phyloP scores from a whole-genome alignment of 257 asterid species.

The Rhazya stricta region DNA sequence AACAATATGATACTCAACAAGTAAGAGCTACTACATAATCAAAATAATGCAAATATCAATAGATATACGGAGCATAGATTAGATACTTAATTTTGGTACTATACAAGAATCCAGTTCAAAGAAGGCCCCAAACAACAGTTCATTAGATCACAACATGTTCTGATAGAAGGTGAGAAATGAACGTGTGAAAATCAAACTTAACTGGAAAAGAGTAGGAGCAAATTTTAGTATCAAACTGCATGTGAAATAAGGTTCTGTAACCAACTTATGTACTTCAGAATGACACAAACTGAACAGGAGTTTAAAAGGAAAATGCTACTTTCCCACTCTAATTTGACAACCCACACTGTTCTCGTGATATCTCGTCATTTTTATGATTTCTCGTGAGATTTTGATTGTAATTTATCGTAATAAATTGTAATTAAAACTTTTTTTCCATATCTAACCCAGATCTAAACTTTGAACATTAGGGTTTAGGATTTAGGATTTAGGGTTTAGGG shows the following conservation, averaged over 20 bases:
- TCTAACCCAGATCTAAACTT: too few species aligned
- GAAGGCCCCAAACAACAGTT: neutral
- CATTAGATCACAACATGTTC: neutral
- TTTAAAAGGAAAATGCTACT: too few species aligned
- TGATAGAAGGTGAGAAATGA: neutral
- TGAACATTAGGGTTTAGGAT: too few species aligned
- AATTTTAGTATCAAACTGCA: neutral
- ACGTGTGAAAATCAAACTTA: neutral
- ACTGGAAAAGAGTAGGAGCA: neutral
- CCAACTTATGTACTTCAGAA: neutral
- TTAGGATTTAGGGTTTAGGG: too few species aligned
- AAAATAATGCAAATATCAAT: neutral
- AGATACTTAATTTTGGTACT: neutral
- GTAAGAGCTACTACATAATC: neutral
- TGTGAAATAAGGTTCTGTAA: neutral
- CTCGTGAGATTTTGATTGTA: too few species aligned
- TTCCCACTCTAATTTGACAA: too few species aligned
- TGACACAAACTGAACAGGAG: neutral
- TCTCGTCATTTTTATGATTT: too few species aligned
- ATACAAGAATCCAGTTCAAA: neutral
- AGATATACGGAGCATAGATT: neutral
- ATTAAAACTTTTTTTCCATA: too few species aligned
- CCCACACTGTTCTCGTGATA: too few species aligned
- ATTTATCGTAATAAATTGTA: too few species aligned
- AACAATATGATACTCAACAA: neutral